Base-by-base conservation (phyloP, 371 early-diverging fungal genomes). In the Mortierella sp. region DNA sequence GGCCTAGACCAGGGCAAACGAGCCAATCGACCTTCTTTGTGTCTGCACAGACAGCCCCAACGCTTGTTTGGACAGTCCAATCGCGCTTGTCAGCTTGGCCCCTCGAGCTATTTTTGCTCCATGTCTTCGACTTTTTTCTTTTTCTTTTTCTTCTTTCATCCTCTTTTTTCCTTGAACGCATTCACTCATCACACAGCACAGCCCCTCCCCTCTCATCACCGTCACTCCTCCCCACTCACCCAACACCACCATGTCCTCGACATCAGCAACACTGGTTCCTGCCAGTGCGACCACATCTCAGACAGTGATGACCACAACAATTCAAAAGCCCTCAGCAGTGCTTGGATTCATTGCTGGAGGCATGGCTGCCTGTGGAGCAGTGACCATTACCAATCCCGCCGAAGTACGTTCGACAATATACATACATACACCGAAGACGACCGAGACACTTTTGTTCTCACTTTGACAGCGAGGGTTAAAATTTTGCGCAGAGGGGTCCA, bases 311-410 rank as follows among this genome's bases (percentile, higher is more conserved):
- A 58, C 58, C n/a, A n/a, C 48, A 14, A 29, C 53, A 24, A 53
- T 13, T 53, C 65, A 43, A 44, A 39, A 73, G n/a, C 66, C 73
- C 22, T 66, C 58, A 24, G 66, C 73, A 3, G 45, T 58, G 10
- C 58, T 66, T 64, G 89, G 91, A 6, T 95, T 95, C 83, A 81
- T 91, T 64, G 87, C 92, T 50, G 96, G 94, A 52, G 93, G 94
- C 64, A 50, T 93, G 53, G 96, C 94, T 53, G 94, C 95, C n/a
- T 95, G 95, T 82, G 94, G 93, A 37, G 95, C 97, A 26, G 97
- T 96, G 31, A 97, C 97, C 4, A 93, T 97, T 71, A 95, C 96
- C 24, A 97, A 97, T 85, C 96, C 97, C 2, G 92, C 92, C 87
- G 96, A 97, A 91, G 95, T 95, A 87, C 13, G 29, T 14, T 14